phyloP scores from a whole-genome alignment of 2,329 filamentous ascomycete genomes.

The Aspergillus fijiensis region DNA sequence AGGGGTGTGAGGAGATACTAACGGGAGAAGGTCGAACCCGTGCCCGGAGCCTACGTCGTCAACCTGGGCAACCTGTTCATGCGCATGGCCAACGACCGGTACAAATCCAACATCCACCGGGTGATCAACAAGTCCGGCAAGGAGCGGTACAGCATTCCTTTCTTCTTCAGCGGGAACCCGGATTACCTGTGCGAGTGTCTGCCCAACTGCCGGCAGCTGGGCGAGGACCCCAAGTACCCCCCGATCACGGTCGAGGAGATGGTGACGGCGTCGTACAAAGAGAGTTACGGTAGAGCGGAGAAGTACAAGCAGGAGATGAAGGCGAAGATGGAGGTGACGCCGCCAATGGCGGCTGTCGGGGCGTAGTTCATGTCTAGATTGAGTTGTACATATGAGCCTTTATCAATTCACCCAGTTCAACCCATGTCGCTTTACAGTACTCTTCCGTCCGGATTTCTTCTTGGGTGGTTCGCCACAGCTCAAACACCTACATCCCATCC shows the following conservation, averaged over 20 bases:
- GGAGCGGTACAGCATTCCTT: constrained; percentile 45
- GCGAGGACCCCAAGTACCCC: constrained; percentile 40
- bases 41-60: constrained; percentile 31
- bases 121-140: constrained; percentile 43
- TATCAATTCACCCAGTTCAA: too few species aligned
- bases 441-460: too few species aligned
- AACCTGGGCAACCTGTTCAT: constrained; percentile 43
- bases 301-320: constrained; percentile 40
- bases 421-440: too few species aligned
- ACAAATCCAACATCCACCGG: constrained; percentile 44
- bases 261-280: constrained; percentile 42
- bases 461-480: too few species aligned
- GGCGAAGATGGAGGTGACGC: not conserved
- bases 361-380: constrained; percentile 9
- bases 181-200: constrained; percentile 46
- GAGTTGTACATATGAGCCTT: not conserved
- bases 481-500: too few species aligned
- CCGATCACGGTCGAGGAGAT: constrained; percentile 46
- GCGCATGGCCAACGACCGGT: constrained; percentile 45
- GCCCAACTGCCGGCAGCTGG: constrained; percentile 41
- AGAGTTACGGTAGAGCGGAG: constrained; percentile 47
- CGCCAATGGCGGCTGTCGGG: constrained; percentile 13
- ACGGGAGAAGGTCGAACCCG: constrained; percentile 24
- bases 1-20: not conserved
- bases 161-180: constrained; percentile 48